Conservation (phyloP, 768 basidiomycete species). For the Cystofilobasidium macerans region DNA sequence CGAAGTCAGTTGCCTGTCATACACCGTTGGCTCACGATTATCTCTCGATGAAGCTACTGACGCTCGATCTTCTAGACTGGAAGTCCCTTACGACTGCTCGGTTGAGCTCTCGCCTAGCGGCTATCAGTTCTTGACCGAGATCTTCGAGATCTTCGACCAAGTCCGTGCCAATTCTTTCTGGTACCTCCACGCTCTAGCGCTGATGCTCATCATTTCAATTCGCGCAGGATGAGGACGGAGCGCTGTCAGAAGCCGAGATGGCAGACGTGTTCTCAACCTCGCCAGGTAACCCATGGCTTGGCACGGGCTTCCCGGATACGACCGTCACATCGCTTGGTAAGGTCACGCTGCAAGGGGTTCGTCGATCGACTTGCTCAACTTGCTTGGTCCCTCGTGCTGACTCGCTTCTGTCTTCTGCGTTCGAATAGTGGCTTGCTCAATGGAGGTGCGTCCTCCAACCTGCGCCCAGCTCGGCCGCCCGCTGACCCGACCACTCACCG, state of each 20-base stretch:
- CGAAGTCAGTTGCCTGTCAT: constrained; percentile 67
- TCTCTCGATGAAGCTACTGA: neutral
- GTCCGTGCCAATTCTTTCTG: too few species aligned
- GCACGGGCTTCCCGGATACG: constrained; percentile 81
- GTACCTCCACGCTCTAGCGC: too few species aligned
- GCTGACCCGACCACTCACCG: constrained; percentile 1
- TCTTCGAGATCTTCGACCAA: constrained; percentile 92
- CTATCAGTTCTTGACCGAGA: constrained; percentile 92
- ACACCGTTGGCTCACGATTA: too few species aligned
- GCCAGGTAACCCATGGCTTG: constrained; percentile 91
- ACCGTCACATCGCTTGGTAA: constrained; percentile 65
- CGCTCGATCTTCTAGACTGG: constrained; percentile 51
- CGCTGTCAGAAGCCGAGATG: constrained; percentile 68
- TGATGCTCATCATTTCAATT: neutral
- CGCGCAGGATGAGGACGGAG: constrained; percentile 82
- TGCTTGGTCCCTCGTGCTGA: neutral
- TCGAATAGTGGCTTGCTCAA: constrained; percentile 70
- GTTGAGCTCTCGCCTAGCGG: constrained; percentile 89
- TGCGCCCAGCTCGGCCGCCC: neutral
- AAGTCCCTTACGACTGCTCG: constrained; percentile 84
- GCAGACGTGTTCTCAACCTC: constrained; percentile 84
- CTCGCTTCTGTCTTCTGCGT: neutral
- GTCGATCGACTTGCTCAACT: neutral
- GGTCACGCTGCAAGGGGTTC: constrained; percentile 73
- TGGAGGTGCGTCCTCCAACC: constrained; percentile 65